A percentile compares a stretch with the other conserved stretches of the same genome.
Conservation (phyloP, 1,139 yeast genomes). For the Yamadazyma taylorii region DNA sequence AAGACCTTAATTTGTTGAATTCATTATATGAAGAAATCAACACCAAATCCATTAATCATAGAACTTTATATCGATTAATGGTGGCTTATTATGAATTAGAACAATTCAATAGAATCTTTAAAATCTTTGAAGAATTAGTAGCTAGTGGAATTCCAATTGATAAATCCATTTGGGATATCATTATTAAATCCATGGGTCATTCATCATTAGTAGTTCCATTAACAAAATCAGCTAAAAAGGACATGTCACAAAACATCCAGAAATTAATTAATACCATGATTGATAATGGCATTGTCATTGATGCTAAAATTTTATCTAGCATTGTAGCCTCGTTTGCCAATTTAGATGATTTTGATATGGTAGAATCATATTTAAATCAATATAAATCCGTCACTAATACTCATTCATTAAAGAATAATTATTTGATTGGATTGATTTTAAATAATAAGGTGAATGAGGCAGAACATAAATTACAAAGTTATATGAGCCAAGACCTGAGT, state of each 20-base stretch:
- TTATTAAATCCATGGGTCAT: constrained; percentile 38
- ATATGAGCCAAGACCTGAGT: constrained; percentile 23
- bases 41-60: constrained; percentile 22
- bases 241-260: constrained; percentile 24
- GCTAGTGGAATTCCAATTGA: constrained; percentile 28
- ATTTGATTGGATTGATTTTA: constrained; percentile 34
- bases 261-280: constrained; percentile 31
- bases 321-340: constrained; percentile 39
- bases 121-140: constrained; percentile 34
- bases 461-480: constrained; percentile 32
- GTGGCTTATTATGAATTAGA: constrained; percentile 31
- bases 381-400: constrained; percentile 27
- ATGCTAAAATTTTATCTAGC: constrained; percentile 31
- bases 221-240: constrained; percentile 17
- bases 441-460: constrained; percentile 35
- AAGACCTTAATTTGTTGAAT: constrained; percentile 22
- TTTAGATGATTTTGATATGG: constrained; percentile 34
- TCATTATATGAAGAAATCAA: constrained; percentile 26
- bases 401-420: constrained; percentile 34
- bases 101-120: constrained; percentile 32
- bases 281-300: constrained; percentile 23
- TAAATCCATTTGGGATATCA: constrained; percentile 36
- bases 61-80: constrained; percentile 36
- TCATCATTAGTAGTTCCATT: constrained; percentile 22
- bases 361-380: constrained; percentile 25